Conservation (phyloP, 2,329 filamentous ascomycete species). For the Paecilomyces variotii region DNA sequence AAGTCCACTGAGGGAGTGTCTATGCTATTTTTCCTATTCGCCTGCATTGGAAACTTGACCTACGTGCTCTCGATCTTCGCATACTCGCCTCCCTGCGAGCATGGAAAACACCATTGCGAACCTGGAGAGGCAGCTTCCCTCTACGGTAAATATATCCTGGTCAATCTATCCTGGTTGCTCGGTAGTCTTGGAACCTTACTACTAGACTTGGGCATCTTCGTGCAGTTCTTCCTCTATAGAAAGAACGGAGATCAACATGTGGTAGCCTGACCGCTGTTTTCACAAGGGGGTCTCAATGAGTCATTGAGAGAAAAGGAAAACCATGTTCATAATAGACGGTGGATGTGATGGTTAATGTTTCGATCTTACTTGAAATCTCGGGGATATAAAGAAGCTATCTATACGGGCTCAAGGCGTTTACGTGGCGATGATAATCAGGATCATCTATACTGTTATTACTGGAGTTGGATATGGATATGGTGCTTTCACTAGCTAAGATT, state of each 20-base stretch:
- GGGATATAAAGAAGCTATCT: background rate
- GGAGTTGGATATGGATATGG: background rate
- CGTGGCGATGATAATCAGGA: background rate
- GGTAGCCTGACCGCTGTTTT: background rate
- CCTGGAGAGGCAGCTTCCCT: constrained; percentile 57
- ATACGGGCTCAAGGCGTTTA: background rate
- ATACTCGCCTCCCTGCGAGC: constrained; percentile 65
- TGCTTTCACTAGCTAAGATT: background rate
- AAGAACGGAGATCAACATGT: constrained; percentile 21
- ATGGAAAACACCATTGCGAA: constrained; percentile 42
- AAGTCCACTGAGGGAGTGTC: constrained; percentile 91
- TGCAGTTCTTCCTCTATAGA: constrained; percentile 83
- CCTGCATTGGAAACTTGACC: constrained; percentile 88
- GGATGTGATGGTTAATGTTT: background rate
- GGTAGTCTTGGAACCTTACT: constrained; percentile 83
- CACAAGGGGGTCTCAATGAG: background rate
- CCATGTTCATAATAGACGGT: background rate
- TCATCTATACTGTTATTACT: background rate
- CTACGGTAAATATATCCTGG: constrained; percentile 75
- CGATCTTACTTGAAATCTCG: background rate
- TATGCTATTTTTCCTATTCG: constrained; percentile 93
- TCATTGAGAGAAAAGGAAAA: background rate
- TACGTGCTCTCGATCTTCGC: constrained; percentile 89
- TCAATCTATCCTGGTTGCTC: constrained; percentile 84
- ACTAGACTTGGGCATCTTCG: constrained; percentile 78